Evolutionary conservation across 768 basidiomycete genomes (phyloP).

Genomic region (Auricularia sp.): DNA sequence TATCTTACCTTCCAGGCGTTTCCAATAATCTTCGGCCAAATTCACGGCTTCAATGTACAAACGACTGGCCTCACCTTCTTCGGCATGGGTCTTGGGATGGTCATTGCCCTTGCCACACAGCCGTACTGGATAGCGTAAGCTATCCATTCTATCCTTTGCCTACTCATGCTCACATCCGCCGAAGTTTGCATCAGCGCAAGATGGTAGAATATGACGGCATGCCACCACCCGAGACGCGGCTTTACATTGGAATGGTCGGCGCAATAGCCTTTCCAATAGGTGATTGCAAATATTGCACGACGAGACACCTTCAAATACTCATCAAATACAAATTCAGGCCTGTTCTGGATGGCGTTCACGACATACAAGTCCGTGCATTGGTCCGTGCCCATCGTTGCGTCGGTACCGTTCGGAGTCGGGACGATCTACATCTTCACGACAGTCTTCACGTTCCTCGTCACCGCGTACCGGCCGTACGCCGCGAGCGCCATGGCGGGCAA

Average conservation of each 20-base stretch:
- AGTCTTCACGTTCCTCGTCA: conserved; percentile 51
- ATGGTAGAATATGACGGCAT: conserved; percentile 29
- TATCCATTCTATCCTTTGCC: conserved; percentile 8
- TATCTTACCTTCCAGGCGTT: conserved; percentile 48
- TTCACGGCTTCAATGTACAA: conserved; percentile 45
- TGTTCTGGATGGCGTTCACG: conserved; percentile 49
- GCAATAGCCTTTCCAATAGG: conserved; percentile 53
- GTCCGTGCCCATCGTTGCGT: conserved; percentile 36
- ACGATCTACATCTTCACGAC: conserved; percentile 56
- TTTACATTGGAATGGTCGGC: conserved; percentile 60
- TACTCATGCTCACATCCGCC: conserved; percentile 4
- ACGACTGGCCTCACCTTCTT: conserved; percentile 38
- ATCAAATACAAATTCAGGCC: conserved; percentile 15
- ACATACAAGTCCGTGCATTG: conserved; percentile 37
- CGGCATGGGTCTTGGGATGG: conserved; percentile 41
- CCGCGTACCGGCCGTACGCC: conserved; percentile 39
- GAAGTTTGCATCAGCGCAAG: conserved; percentile 29
- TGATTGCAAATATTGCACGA: conserved; percentile 11
- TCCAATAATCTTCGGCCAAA: conserved; percentile 36
- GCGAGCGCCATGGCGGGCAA: conserved; percentile 64
- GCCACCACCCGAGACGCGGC: conserved; percentile 55
- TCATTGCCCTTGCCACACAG: conserved; percentile 27
- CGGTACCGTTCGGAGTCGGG: conserved; percentile 43
- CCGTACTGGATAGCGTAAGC: conserved; percentile 8
- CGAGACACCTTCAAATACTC: too few species aligned